These are phyloP conservation scores for Colletotrichum musae DNA, from an alignment of 2,329 filamentous ascomycete species.

Conservation along the genomic window DNA sequence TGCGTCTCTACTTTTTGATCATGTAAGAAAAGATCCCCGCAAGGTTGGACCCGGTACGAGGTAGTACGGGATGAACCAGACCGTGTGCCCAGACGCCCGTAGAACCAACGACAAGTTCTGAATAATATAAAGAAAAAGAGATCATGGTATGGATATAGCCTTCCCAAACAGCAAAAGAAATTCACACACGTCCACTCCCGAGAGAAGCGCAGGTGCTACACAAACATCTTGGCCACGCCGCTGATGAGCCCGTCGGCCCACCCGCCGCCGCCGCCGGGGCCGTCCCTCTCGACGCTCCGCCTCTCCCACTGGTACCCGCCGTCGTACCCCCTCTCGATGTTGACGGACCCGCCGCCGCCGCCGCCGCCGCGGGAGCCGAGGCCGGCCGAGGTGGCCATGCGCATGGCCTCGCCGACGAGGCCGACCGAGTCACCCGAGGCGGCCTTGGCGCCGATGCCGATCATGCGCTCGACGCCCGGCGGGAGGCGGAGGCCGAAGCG, in stretches of 20 bases:
- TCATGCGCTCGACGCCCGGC: slow-evolving; percentile 70
- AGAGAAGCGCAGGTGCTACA: slow-evolving; percentile 43
- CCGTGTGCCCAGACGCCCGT: slow-evolving; percentile 1
- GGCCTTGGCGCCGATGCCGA: slow-evolving; percentile 67
- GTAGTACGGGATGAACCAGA: slow-evolving; percentile 18
- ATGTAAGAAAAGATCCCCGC: background rate
- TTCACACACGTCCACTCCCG: background rate
- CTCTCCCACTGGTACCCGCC: slow-evolving; percentile 57
- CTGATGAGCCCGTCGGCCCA: slow-evolving; percentile 53
- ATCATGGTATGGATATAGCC: slow-evolving; percentile 10
- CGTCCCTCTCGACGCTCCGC: slow-evolving; percentile 52
- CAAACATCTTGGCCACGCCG: slow-evolving; percentile 60
- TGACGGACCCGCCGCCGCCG: slow-evolving; percentile 42
- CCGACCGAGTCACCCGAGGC: slow-evolving; percentile 63
- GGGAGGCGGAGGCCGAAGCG: slow-evolving; percentile 87
- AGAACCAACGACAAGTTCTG: too few species aligned
- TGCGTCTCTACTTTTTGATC: slow-evolving; percentile 8
- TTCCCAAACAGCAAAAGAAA: slow-evolving; percentile 8
- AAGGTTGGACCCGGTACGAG: background rate
- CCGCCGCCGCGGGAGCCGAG: slow-evolving; percentile 47
- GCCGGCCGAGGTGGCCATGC: slow-evolving; percentile 59
- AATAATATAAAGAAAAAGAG: background rate
- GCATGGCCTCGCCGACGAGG: slow-evolving; percentile 68
- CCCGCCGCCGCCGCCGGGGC: slow-evolving; percentile 40
- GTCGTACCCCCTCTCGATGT: slow-evolving; percentile 52